Conservation (phyloP, 2,329 filamentous ascomycete genomes). For the Colletotrichum simmondsii region DNA sequence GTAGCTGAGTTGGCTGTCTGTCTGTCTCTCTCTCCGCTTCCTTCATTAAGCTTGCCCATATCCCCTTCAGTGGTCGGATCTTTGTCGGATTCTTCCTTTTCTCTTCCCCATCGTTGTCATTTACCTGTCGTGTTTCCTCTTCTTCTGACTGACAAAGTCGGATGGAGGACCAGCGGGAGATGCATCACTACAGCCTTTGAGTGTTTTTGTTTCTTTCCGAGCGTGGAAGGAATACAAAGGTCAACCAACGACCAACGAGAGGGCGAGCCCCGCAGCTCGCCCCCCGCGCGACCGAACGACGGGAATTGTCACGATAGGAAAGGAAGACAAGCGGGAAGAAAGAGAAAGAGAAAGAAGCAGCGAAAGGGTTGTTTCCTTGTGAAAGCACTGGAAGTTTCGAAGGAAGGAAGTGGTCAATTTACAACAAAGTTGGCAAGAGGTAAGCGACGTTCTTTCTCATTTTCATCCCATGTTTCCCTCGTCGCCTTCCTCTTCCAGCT, state of each 20-base stretch:
- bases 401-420: not conserved
- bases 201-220: not conserved
- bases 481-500: not conserved
- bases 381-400: not conserved
- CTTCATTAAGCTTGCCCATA: slow-evolving; percentile 13
- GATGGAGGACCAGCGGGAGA: slow-evolving; percentile 13
- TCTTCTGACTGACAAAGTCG: not conserved
- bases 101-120: not conserved
- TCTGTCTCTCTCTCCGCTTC: not conserved
- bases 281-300: not conserved
- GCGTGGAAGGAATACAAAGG: not conserved
- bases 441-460: not conserved
- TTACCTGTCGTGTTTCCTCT: not conserved
- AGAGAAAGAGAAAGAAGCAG: not conserved
- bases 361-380: not conserved
- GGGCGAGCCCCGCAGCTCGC: not conserved
- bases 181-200: slow-evolving; percentile 1
- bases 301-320: not conserved
- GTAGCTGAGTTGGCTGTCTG: no score
- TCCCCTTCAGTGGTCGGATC: not conserved
- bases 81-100: not conserved
- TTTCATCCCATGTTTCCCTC: not conserved
- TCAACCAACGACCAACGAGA: not conserved
- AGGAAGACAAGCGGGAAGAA: not conserved
- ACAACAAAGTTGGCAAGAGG: not conserved